phyloP scores from a whole-genome alignment of 2,329 filamentous ascomycete genomes.

The Polytolypa hystricis region DNA sequence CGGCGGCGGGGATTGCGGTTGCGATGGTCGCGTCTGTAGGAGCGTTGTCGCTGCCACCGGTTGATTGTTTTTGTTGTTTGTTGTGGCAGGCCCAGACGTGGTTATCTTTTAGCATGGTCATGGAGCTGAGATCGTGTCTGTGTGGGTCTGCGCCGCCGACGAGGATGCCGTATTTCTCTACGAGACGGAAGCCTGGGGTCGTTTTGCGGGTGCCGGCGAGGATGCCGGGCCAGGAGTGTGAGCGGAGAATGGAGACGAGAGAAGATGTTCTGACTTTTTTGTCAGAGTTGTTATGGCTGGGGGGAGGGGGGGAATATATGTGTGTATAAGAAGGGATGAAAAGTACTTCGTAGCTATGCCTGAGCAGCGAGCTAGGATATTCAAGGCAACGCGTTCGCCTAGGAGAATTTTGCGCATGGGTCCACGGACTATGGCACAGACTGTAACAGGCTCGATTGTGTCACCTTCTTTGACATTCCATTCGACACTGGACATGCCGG shows the following conservation, averaged over 20 bases:
- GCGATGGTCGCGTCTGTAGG: slow-evolving; percentile 20
- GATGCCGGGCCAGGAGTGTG: slow-evolving; percentile 64
- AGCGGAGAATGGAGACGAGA: slow-evolving; percentile 42
- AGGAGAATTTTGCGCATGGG: slow-evolving; percentile 74
- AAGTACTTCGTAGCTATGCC: slow-evolving; percentile 69
- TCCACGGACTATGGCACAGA: slow-evolving; percentile 72
- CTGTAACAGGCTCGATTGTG: slow-evolving; percentile 50
- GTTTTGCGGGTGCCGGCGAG: slow-evolving; percentile 96
- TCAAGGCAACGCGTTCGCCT: slow-evolving; percentile 88
- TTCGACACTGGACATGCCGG: slow-evolving; percentile 55
- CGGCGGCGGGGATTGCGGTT: slow-evolving; percentile 71
- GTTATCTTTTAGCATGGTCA: slow-evolving; percentile 99
- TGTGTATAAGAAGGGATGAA: too few relatives aligned
- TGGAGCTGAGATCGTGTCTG: slow-evolving; percentile 77
- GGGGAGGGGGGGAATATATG: neutral
- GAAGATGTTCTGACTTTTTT: slow-evolving; percentile 27
- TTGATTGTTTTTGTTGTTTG: slow-evolving; percentile 15
- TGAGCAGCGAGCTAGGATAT: slow-evolving; percentile 80
- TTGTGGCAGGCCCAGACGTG: slow-evolving; percentile 80
- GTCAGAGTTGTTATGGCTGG: slow-evolving; percentile 6
- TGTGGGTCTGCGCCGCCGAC: slow-evolving; percentile 88
- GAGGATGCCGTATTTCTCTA: slow-evolving; percentile 97
- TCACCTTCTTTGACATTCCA: slow-evolving; percentile 76
- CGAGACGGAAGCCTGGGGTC: slow-evolving; percentile 84
- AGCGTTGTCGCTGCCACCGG: slow-evolving; percentile 14